Base-by-base conservation (phyloP, 495 filamentous ascomycete species). In the Penicillium crystallinum region DNA sequence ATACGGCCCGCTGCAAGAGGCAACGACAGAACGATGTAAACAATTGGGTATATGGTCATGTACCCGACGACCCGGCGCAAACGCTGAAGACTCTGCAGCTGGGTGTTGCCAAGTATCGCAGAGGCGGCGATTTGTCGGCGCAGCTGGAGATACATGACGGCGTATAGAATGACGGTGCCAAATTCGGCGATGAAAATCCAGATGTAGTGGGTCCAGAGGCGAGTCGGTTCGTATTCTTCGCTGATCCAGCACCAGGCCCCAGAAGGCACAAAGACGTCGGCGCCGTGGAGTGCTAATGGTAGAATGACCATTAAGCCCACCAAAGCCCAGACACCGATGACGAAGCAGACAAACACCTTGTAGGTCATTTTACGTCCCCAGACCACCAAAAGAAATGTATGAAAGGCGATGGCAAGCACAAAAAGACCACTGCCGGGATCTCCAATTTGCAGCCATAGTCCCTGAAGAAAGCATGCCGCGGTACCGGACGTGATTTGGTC, bases 211-310 rank as follows among this genome's bases (percentile, higher is more conserved):
- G 85, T 78, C 74, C 79, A 81, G 1, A 91, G 77, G 54, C 86
- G 86, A 35, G 82, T 71, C 6, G 64, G 57, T 49, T 82, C 76
- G 65, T 82, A 88, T 1, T 75, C 64, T 34, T 73, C 63, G 56
- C 78, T 84, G 29, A 90, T 79, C 87, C 87, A 89, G 66, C 87
- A 90, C 87, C 84, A 89, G 33, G 81, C 78, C 11, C 78, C 75
- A 1, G 84, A 81, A 10, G 81, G 73, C 15, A 81, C 76, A 43
- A 81, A 87, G 34, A 83, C 80, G n/a, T 79, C 75, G 3, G 71
- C 68, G 4, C 82, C 80, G 47, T 83, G 72, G 2, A 65, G 51
- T 6, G 69, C 76, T 3, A 83, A 57, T 4, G 83, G 83, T 31
- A 82, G 71, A 17, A 79, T 70, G 0, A 82, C 75, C 40, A 88